phyloP scores from a whole-genome alignment of 139 green algal genomes.

The Volvox reticuliferus region DNA sequence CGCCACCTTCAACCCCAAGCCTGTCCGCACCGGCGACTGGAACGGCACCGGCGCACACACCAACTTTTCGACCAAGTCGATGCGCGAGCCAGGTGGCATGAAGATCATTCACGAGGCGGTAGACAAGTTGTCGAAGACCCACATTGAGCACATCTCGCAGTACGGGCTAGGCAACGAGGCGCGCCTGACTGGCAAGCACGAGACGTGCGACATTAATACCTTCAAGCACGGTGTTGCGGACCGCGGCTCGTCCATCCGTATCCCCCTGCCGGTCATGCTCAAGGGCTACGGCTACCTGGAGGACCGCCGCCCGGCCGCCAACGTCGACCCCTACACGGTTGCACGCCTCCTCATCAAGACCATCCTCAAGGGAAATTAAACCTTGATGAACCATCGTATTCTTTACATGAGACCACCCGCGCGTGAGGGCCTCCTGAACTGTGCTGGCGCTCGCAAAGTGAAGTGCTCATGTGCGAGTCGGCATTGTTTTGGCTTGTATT shows the following conservation, averaged over 20 bases:
- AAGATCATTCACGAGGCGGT: conserved; percentile 84
- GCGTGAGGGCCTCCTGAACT: no score
- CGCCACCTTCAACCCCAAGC: conserved; percentile 91
- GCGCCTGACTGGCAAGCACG: conserved; percentile 91
- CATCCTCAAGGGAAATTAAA: conserved; percentile 56
- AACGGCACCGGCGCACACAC: conserved; percentile 93
- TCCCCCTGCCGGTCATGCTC: conserved; percentile 88
- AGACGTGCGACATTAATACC: conserved; percentile 94
- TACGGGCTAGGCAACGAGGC: conserved; percentile 90
- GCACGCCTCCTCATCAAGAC: conserved; percentile 88
- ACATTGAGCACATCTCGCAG: conserved; percentile 89
- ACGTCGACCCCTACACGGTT: conserved; percentile 90
- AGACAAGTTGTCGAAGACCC: conserved; percentile 88
- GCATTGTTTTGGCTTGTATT: not conserved
- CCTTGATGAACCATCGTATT: not conserved
- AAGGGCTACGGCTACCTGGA: conserved; percentile 91
- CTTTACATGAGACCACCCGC: no score
- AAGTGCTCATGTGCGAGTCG: conserved; percentile 9
- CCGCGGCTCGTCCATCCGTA: conserved; percentile 90
- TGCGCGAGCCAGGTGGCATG: conserved; percentile 90
- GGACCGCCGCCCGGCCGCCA: conserved; percentile 88
- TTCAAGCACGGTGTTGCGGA: conserved; percentile 83
- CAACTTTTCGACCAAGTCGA: conserved; percentile 92
- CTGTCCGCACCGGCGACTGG: conserved; percentile 89
- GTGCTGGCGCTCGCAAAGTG: not conserved